phyloP scores from a whole-genome alignment of 768 basidiomycete genomes.

The Boletus pseudo-olivaceus region DNA sequence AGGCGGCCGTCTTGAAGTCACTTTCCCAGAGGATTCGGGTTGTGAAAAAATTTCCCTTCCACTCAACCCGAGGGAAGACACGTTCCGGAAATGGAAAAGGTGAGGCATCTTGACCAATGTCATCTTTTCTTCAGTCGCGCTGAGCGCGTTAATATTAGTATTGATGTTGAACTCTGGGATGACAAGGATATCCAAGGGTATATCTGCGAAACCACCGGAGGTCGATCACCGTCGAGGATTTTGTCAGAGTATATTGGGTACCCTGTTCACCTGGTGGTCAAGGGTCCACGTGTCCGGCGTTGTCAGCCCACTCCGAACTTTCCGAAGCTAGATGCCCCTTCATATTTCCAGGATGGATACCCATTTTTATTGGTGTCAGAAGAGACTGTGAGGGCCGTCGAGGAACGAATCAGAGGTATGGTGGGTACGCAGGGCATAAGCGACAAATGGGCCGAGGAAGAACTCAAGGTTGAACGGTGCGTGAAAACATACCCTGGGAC shows the following conservation, averaged over 20 bases:
- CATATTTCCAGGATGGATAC: slow-evolving; percentile 68
- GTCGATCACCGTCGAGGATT: slow-evolving; percentile 47
- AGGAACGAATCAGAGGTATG: slow-evolving; percentile 43
- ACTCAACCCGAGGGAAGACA: slow-evolving; percentile 48
- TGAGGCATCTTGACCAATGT: slow-evolving; percentile 30
- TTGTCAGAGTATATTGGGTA: slow-evolving; percentile 61
- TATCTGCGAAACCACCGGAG: slow-evolving; percentile 47
- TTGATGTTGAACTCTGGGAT: slow-evolving; percentile 52
- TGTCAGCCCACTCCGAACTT: slow-evolving; percentile 51
- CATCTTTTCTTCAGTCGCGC: neutral
- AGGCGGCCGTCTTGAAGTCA: slow-evolving; percentile 49
- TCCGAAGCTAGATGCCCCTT: slow-evolving; percentile 54
- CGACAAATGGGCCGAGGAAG: slow-evolving; percentile 51
- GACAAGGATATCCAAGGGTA: slow-evolving; percentile 57
- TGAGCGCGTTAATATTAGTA: slow-evolving; percentile 32
- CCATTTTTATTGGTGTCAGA: slow-evolving; percentile 66
- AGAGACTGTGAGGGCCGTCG: slow-evolving; percentile 56
- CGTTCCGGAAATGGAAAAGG: slow-evolving; percentile 54
- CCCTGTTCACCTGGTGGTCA: slow-evolving; percentile 61
- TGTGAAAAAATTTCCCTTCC: slow-evolving; percentile 59
- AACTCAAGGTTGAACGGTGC: slow-evolving; percentile 57
- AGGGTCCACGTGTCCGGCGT: slow-evolving; percentile 54
- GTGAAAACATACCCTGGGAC: slow-evolving; percentile 9
- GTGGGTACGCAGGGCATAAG: slow-evolving; percentile 47
- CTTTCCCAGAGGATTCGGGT: slow-evolving; percentile 57